These are phyloP conservation scores for Leccinum subrobustum DNA, from an alignment of 1,284 basidiomycete genomes.

Conservation along the genomic window DNA sequence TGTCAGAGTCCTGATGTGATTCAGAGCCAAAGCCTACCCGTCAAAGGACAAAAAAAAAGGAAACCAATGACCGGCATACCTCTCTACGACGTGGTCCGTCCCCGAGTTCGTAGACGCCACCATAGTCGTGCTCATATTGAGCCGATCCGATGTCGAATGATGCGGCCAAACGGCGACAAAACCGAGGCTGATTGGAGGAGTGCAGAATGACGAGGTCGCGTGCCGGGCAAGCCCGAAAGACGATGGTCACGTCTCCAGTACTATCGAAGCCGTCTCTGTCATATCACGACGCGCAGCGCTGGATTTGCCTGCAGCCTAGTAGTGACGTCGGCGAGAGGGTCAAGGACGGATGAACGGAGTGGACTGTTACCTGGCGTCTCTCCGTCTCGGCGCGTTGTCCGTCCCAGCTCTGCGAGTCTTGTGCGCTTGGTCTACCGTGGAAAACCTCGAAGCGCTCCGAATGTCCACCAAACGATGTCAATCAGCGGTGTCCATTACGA, in stretches of 20 bases:
- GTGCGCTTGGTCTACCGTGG: no score
- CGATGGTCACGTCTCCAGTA: slow-evolving; percentile 53
- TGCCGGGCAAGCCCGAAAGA: slow-evolving; percentile 65
- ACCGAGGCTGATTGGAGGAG: slow-evolving; percentile 45
- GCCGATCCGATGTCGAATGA: slow-evolving; percentile 56
- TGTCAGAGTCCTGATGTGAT: slow-evolving; percentile 50
- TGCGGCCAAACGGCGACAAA: slow-evolving; percentile 52
- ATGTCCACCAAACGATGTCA: slow-evolving; percentile 15
- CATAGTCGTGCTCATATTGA: slow-evolving; percentile 47
- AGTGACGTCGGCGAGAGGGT: neutral
- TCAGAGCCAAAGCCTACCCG: neutral
- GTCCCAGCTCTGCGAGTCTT: slow-evolving; percentile 32
- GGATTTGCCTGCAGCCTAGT: slow-evolving; percentile 35
- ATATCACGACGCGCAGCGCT: slow-evolving; percentile 48
- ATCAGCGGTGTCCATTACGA: slow-evolving; percentile 24
- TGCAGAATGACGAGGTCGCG: slow-evolving; percentile 50
- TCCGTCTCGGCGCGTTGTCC: slow-evolving; percentile 62
- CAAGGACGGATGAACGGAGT: neutral
- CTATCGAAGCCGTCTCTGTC: slow-evolving; percentile 10
- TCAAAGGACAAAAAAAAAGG: neutral
- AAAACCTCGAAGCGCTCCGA: no score
- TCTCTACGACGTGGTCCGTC: slow-evolving; percentile 66
- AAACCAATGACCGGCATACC: slow-evolving; percentile 39
- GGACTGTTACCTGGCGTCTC: slow-evolving; percentile 40
- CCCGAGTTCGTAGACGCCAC: slow-evolving; percentile 49